phyloP scores from a whole-genome alignment of 441 rosid species.

The Breynia disticha region DNA sequence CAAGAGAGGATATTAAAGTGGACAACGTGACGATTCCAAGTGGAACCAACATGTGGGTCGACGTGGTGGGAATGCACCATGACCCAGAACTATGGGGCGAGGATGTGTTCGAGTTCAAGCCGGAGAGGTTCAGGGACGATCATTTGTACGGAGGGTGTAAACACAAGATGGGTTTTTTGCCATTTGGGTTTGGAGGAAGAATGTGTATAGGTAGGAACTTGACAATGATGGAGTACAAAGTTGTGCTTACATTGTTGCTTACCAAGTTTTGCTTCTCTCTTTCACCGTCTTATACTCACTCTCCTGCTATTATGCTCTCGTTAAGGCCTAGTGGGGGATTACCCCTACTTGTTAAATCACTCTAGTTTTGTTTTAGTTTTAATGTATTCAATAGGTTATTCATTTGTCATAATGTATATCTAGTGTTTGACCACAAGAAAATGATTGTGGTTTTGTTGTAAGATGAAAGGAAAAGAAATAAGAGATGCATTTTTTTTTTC shows the following conservation, averaged over 20 bases:
- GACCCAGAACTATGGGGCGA: constrained; percentile 72
- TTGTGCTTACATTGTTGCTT: constrained; percentile 53
- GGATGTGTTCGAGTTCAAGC: constrained; percentile 63
- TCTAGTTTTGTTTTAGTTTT: not conserved
- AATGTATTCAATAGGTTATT: not conserved
- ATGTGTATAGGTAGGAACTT: constrained; percentile 85
- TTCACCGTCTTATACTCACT: constrained; percentile 58
- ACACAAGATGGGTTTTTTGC: constrained; percentile 86
- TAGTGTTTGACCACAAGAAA: too few relatives aligned
- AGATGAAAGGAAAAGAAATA: too few relatives aligned
- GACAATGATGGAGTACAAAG: constrained; percentile 67
- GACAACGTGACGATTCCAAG: constrained; percentile 43
- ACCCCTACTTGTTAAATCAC: constrained; percentile 54
- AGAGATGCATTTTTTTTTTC: too few relatives aligned
- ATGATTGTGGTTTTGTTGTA: too few relatives aligned
- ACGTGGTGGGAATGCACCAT: constrained; percentile 88
- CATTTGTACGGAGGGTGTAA: constrained; percentile 64
- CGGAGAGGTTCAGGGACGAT: constrained; percentile 71
- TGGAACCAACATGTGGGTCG: constrained; percentile 91
- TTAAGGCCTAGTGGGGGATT: constrained; percentile 63
- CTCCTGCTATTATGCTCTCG: constrained; percentile 66
- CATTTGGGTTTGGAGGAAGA: constrained; percentile 95
- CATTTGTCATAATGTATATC: too few relatives aligned
- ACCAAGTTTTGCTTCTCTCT: constrained; percentile 57
- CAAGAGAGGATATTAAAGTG: constrained; percentile 56